Evolutionary conservation across 306 rosid species (phyloP).

Genomic region (Inga leiocalycina): DNA sequence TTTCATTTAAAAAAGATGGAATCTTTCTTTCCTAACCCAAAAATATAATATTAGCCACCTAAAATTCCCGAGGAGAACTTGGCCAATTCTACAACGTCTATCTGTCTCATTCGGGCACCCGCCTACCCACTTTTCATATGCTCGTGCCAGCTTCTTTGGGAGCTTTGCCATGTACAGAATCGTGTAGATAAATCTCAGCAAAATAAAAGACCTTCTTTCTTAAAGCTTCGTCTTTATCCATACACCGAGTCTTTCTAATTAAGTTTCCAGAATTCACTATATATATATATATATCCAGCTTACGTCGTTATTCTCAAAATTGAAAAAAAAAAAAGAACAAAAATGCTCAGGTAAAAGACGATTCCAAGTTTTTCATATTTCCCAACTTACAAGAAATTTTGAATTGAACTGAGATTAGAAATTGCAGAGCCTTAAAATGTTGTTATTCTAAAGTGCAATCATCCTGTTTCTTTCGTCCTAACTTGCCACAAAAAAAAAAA

Average conservation of each 20-base stretch:
- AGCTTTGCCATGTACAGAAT: conserved; percentile 49
- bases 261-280: neutral
- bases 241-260: neutral
- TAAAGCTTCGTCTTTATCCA: neutral
- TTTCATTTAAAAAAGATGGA: neutral
- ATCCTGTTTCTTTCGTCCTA: too few relatives aligned
- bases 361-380: too few relatives aligned
- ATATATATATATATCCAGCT: neutral
- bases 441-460: too few relatives aligned
- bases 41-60: neutral
- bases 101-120: conserved; percentile 12
- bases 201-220: neutral
- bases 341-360: too few relatives aligned
- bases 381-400: neutral
- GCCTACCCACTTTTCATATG: conserved; percentile 45
- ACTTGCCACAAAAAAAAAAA: too few relatives aligned
- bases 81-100: conserved; percentile 31
- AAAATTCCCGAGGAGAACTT: conserved; percentile 33
- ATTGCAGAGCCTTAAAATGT: too few relatives aligned
- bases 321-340: too few relatives aligned
- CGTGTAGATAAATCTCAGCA: conserved; percentile 33
- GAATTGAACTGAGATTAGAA: neutral
- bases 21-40: neutral
- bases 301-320: too few relatives aligned
- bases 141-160: conserved; percentile 43